A percentile compares a stretch with the other conserved stretches of the same genome.
phyloP scores from a whole-genome alignment of 495 filamentous ascomycete genomes.

The Penicillium paxilli region DNA sequence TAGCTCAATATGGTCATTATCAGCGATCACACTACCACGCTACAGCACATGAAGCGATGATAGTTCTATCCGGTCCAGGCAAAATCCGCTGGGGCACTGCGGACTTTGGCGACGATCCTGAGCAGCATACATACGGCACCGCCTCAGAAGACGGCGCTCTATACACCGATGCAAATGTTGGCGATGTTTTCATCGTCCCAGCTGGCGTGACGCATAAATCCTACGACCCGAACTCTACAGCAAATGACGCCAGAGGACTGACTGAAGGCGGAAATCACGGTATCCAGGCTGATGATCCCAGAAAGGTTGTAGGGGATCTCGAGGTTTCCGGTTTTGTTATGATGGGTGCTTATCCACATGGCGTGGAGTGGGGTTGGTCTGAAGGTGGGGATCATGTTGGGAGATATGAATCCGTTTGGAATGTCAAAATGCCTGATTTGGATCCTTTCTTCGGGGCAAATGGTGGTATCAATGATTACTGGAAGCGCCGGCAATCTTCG shows the following conservation, averaged over 20 bases:
- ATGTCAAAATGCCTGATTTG: slow-evolving; percentile 22
- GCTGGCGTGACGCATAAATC: slow-evolving; percentile 39
- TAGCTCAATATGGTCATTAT: slow-evolving; percentile 32
- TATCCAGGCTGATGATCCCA: slow-evolving; percentile 13
- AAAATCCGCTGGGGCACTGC: slow-evolving; percentile 38
- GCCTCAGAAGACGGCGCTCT: slow-evolving; percentile 18
- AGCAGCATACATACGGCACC: slow-evolving; percentile 23
- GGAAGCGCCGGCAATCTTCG: no score
- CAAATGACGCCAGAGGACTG: slow-evolving; percentile 17
- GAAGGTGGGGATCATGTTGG: slow-evolving; percentile 11
- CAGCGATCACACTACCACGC: slow-evolving; percentile 41
- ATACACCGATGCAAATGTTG: slow-evolving; percentile 22
- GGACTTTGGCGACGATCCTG: slow-evolving; percentile 24
- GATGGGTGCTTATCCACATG: slow-evolving; percentile 17
- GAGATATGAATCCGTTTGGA: slow-evolving; percentile 13
- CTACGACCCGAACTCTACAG: slow-evolving; percentile 19
- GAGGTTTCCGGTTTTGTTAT: slow-evolving; percentile 14
- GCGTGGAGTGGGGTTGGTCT: slow-evolving; percentile 9
- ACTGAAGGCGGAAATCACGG: slow-evolving; percentile 4
- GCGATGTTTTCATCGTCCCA: slow-evolving; percentile 39
- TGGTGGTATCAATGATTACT: neutral
- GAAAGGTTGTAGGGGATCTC: slow-evolving; percentile 4
- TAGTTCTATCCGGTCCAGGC: slow-evolving; percentile 33
- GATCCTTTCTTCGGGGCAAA: slow-evolving; percentile 33
- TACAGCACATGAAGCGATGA: slow-evolving; percentile 39